phyloP scores from a whole-genome alignment of 2,329 filamentous ascomycete genomes.

The Kalaharituber pfeilii region DNA sequence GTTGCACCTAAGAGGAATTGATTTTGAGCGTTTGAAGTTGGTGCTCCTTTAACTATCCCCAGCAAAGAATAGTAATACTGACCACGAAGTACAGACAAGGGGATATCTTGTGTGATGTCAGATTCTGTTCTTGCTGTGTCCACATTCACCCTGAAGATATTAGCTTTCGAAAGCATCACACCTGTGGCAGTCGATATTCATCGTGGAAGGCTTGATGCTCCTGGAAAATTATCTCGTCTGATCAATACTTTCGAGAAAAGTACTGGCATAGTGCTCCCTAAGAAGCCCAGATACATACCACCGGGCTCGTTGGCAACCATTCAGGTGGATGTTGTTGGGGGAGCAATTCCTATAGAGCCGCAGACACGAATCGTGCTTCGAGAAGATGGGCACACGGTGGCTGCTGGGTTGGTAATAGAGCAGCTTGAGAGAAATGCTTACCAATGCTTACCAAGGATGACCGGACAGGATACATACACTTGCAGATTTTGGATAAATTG shows the following conservation, averaged over 20 bases:
- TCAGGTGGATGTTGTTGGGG: conserved; percentile 52
- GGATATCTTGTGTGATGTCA: conserved; percentile 61
- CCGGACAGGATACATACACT: too few relatives aligned
- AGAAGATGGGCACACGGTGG: conserved; percentile 65
- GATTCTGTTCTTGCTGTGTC: conserved; percentile 53
- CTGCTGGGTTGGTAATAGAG: conserved; percentile 73
- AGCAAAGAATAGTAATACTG: not conserved
- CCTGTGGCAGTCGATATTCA: conserved; percentile 84
- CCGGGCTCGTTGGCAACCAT: conserved; percentile 63
- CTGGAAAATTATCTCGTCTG: conserved; percentile 56
- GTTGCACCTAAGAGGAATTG: conserved; percentile 70
- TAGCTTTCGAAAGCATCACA: conserved; percentile 77
- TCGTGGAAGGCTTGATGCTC: conserved; percentile 60
- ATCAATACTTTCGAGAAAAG: conserved; percentile 61
- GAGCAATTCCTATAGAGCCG: conserved; percentile 58
- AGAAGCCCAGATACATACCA: conserved; percentile 67
- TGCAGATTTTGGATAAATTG: too few relatives aligned
- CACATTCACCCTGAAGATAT: conserved; percentile 61
- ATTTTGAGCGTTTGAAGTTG: conserved; percentile 52
- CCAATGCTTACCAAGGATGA: too few relatives aligned
- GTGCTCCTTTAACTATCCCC: too few relatives aligned
- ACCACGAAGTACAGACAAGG: conserved; percentile 41
- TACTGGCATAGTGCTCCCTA: conserved; percentile 58
- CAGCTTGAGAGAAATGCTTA: too few relatives aligned
- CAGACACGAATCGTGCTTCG: conserved; percentile 67